Evolutionary conservation across 306 rosid genomes (phyloP).

Genomic region (Medicago truncatula): MtrunA17r5.0-ANR NC_053043.1:39829501-39830000

Average conservation of each 20-base stretch:
- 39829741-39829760: background rate
- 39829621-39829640: background rate
- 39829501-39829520: too few relatives aligned
- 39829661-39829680: background rate
- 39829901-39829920: too few relatives aligned
- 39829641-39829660: background rate
- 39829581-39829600: too few relatives aligned
- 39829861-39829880: too few relatives aligned
- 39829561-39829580: background rate
- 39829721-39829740: background rate
- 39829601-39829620: background rate
- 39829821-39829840: background rate
- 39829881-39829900: too few relatives aligned
- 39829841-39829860: background rate
- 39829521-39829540: background rate
- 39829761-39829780: too few relatives aligned
- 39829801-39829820: background rate
- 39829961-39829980: too few relatives aligned
- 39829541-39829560: background rate
- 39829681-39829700: background rate
- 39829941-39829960: too few relatives aligned
- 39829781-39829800: too few relatives aligned
- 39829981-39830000: background rate
- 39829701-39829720: background rate
- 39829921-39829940: too few relatives aligned